Evolutionary conservation across 2,329 filamentous ascomycete species (phyloP), one percentile per base, ranked within the genome.

Genomic region (Zasmidium angulare): DNA sequence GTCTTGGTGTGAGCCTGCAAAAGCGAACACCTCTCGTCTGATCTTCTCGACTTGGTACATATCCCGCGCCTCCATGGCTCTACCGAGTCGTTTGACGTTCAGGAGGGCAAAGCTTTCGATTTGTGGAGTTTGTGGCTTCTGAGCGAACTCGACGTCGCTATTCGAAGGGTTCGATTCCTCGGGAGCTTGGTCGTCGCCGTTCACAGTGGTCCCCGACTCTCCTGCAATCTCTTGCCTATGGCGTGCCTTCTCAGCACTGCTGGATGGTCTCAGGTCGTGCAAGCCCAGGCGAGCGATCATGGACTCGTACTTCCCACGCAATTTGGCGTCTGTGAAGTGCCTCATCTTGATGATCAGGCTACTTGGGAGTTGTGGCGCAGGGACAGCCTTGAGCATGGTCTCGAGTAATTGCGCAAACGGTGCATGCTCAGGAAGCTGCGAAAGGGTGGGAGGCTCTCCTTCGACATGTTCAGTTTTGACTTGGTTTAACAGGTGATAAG

Each of bases 401-500:
- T 47, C 40, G 4, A 59, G 22, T 0, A 59, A 14, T 6, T 50
- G n/a, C 11, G 56, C 49, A 29, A 58, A 59, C 3, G 60, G 56
- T 17, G 43, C 49, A 21, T 47, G 23, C 11, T 50, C 36, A 14
- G 52, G 40, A 26, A 53, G n/a, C 12, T 51, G 46, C 14, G 20
- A 19, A 2, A 49, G 26, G 14, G 11, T 3, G 3, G 14, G 4
- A 17, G 48, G 26, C 11, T 19, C 2, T 29, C 20, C 19, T 26
- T 43, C 40, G 19, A 9, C 19, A 6, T 20, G 7, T n/a, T 21
- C 9, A 9, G 26, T 46, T 9, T 46, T n/a, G 51, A 48, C 46
- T 36, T 21, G 4, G 14, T 29, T 24, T n/a, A 67, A 53, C 9
- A 67, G 26, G 40, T 66, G 61, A 19, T 65, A 55, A 12, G 66